phyloP scores from a whole-genome alignment of 495 filamentous ascomycete species.

The Copromyces sp. region DNA sequence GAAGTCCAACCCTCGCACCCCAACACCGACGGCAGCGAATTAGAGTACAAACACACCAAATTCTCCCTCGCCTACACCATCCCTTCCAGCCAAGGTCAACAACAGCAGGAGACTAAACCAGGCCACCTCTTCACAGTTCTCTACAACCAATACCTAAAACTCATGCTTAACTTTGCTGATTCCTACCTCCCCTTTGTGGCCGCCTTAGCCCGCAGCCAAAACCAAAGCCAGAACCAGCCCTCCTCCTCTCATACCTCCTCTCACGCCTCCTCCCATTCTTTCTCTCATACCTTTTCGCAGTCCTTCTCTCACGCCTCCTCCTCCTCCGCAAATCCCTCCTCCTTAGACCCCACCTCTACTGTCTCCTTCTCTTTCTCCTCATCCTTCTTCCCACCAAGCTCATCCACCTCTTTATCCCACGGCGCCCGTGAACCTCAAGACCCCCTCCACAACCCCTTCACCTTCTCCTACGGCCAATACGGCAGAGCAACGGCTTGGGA shows the following conservation, averaged over 20 bases:
- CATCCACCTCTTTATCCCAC: too few relatives aligned
- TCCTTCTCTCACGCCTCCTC: background rate
- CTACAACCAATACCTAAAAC: conserved; percentile 15
- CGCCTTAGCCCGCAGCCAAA: background rate
- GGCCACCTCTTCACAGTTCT: conserved; percentile 14
- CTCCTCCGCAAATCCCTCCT: background rate
- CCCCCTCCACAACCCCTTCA: too few relatives aligned
- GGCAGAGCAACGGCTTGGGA: too few relatives aligned
- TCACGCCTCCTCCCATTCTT: background rate
- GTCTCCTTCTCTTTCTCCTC: background rate
- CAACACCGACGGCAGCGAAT: background rate
- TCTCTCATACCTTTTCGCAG: too few relatives aligned
- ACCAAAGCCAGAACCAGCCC: background rate
- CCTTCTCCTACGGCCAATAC: too few relatives aligned
- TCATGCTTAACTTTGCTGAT: conserved; percentile 12
- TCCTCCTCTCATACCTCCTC: background rate
- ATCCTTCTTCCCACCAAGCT: background rate
- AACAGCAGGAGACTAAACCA: background rate
- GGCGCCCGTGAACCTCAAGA: too few relatives aligned
- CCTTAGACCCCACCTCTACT: too few relatives aligned
- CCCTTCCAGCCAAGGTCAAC: background rate
- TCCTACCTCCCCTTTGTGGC: conserved; percentile 6
- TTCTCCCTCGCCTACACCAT: conserved; percentile 13
- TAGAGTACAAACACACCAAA: conserved; percentile 10
- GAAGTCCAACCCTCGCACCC: background rate